Conservation (phyloP, 208 protist genomes). For the Trypanosoma boissoni region DNA sequence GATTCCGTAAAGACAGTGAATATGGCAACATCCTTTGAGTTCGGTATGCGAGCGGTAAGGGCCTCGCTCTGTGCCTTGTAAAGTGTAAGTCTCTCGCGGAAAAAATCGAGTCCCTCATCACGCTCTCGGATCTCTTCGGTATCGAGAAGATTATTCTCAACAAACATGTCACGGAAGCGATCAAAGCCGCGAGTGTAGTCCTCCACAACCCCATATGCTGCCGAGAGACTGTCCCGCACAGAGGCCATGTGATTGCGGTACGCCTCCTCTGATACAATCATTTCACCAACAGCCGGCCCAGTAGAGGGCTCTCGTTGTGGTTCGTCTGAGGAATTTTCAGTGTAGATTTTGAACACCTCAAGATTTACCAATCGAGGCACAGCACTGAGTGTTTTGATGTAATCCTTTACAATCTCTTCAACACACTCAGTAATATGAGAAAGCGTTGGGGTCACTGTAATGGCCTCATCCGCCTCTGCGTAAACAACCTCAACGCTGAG, state of each 20-base stretch:
- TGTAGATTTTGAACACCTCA: conserved; percentile 91
- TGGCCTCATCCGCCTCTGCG: conserved; percentile 54
- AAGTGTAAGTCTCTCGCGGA: conserved; percentile 73
- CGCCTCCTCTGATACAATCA: conserved; percentile 85
- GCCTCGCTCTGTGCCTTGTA: conserved; percentile 88
- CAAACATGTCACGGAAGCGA: conserved; percentile 85
- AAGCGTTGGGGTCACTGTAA: conserved; percentile 72
- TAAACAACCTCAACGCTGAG: conserved; percentile 83
- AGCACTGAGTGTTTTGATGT: conserved; percentile 84
- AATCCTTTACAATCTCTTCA: conserved; percentile 88
- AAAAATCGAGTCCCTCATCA: conserved; percentile 81
- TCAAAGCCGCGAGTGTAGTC: conserved; percentile 82
- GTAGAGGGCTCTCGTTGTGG: conserved; percentile 43
- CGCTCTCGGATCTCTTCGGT: conserved; percentile 47
- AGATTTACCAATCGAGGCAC: conserved; percentile 83
- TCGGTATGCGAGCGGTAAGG: conserved; percentile 86
- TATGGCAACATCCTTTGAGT: conserved; percentile 82
- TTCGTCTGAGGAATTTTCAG: conserved; percentile 64
- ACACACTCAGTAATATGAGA: conserved; percentile 69
- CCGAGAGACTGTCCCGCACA: conserved; percentile 68
- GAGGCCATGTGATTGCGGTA: conserved; percentile 76
- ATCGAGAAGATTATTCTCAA: conserved; percentile 79
- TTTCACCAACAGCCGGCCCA: conserved; percentile 87
- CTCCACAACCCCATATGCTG: conserved; percentile 77
- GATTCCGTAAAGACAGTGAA: conserved; percentile 77